phyloP scores from a whole-genome alignment of 2,329 filamentous ascomycete genomes.

The Scedosporium boydii region DNA sequence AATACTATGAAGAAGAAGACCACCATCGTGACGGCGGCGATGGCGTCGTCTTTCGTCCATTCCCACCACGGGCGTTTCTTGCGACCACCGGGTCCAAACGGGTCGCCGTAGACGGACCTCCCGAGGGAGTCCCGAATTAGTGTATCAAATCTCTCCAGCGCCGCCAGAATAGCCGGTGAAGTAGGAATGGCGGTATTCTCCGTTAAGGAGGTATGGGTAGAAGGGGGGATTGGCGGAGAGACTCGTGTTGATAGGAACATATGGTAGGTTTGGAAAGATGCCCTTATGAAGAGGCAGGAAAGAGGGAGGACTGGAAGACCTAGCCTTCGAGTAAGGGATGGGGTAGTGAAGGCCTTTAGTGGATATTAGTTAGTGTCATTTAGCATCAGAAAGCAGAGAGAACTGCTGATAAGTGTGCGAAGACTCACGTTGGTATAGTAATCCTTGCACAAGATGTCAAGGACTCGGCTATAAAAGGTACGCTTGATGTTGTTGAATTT shows the following conservation, averaged over 20 bases:
- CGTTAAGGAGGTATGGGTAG: constrained; percentile 55
- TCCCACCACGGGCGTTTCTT: constrained; percentile 35
- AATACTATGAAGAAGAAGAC: constrained; percentile 80
- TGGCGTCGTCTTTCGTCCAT: constrained; percentile 62
- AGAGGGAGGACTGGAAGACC: constrained; percentile 87
- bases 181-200: constrained; percentile 53
- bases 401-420: not conserved
- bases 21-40: constrained; percentile 71
- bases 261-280: constrained; percentile 91
- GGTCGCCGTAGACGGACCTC: constrained; percentile 55
- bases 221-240: constrained; percentile 59
- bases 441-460: constrained; percentile 92
- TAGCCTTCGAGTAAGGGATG: constrained; percentile 79
- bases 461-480: constrained; percentile 75
- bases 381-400: constrained; percentile 8
- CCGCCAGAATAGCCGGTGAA: constrained; percentile 67
- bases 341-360: constrained; percentile 71
- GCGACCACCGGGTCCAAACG: constrained; percentile 11
- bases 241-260: constrained; percentile 92
- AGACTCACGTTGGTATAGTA: constrained; percentile 81
- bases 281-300: constrained; percentile 89
- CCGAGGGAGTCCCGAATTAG: constrained; percentile 68
- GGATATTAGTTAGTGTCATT: constrained; percentile 1
- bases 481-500: constrained; percentile 99
- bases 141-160: constrained; percentile 68